Percentiles rank a stretch among this genome's conserved stretches.
Conservation (phyloP, 805 yeast genomes). For the Kockiozyma suomiensis region DNA sequence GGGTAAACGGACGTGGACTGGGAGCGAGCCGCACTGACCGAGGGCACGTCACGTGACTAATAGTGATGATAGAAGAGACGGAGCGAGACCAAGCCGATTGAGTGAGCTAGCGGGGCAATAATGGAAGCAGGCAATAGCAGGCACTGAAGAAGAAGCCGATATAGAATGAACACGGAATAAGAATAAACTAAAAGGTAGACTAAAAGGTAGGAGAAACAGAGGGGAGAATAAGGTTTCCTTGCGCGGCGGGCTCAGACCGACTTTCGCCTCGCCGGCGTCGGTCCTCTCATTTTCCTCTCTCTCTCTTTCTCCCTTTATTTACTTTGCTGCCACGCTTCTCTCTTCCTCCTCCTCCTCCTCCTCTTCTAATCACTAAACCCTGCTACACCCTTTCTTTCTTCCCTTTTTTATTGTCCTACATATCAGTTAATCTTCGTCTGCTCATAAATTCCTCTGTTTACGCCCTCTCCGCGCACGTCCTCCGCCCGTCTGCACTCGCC, state of each 20-base stretch:
- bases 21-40: conserved; percentile 6
- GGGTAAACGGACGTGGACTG: conserved; percentile 10
- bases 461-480: background rate
- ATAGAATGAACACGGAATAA: too few relatives aligned
- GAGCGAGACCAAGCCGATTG: too few relatives aligned
- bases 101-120: too few relatives aligned
- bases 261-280: conserved; percentile 2
- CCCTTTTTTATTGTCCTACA: too few relatives aligned
- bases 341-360: too few relatives aligned
- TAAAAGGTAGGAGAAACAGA: too few relatives aligned
- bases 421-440: too few relatives aligned
- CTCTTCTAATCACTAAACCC: too few relatives aligned
- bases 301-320: background rate
- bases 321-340: background rate
- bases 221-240: background rate
- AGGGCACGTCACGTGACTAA: conserved; percentile 9
- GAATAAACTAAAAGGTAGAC: too few relatives aligned
- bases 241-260: background rate
- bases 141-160: too few relatives aligned
- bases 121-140: too few relatives aligned
- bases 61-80: background rate
- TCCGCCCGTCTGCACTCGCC: background rate
- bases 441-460: background rate
- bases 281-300: background rate
- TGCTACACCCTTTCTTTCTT: background rate